These are phyloP conservation scores for Capsicum rhomboideum DNA, from an alignment of 257 asterid species.

Conservation along the genomic window DNA sequence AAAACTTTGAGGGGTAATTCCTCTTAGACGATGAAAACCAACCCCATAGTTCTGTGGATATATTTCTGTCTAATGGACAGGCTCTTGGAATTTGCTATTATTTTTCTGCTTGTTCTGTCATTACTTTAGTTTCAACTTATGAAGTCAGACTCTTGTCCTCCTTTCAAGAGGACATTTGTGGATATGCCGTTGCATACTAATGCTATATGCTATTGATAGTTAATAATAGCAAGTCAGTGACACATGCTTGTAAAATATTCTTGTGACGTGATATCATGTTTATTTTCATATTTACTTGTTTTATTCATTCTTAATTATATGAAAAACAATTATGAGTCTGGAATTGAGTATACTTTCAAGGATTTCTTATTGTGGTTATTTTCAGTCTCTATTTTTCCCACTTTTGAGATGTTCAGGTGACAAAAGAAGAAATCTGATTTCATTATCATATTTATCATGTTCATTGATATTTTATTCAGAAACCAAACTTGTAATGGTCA, in stretches of 20 bases:
- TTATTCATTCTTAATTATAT: not conserved
- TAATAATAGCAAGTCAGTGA: not conserved
- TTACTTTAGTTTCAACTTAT: not conserved
- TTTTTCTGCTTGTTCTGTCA: not conserved
- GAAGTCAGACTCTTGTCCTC: not conserved
- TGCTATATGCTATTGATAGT: not conserved
- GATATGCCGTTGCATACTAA: not conserved
- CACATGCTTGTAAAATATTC: not conserved
- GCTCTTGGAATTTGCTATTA: not conserved
- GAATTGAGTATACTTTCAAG: not conserved
- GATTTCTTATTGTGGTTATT: not conserved
- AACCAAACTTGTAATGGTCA: not conserved
- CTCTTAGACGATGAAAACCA: slow-evolving; percentile 3
- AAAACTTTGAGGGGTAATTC: slow-evolving; percentile 70
- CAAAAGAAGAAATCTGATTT: not conserved
- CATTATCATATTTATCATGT: not conserved
- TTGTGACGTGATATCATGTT: not conserved
- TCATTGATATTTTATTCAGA: not conserved
- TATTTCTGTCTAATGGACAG: not conserved
- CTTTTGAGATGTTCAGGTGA: not conserved
- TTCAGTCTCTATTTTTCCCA: not conserved
- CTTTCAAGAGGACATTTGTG: not conserved
- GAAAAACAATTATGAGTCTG: not conserved
- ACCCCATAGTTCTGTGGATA: not conserved
- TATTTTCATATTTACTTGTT: not conserved